Evolutionary conservation across 495 filamentous ascomycete genomes (phyloP).

Genomic region (Aspergillus baeticus): DNA sequence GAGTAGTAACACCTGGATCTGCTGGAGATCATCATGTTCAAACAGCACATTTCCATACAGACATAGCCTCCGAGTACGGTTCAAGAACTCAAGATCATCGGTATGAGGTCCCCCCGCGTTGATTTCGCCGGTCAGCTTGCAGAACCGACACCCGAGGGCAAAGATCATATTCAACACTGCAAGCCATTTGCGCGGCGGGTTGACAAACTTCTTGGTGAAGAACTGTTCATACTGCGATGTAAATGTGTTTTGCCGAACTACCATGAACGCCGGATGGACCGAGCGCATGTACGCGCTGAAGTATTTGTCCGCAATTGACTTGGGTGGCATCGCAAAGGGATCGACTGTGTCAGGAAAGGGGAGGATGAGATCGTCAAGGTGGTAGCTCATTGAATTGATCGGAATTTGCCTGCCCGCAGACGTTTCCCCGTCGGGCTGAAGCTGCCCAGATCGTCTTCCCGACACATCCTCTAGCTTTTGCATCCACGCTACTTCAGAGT

Average conservation of each 20-base stretch:
- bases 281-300: constrained; percentile 55
- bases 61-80: constrained; percentile 54
- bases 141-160: constrained; percentile 55
- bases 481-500: constrained; percentile 62
- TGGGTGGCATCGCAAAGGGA: constrained; percentile 49
- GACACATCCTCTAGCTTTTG: constrained; percentile 39
- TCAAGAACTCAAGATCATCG: constrained; percentile 56
- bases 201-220: constrained; percentile 17
- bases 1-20: constrained; percentile 54
- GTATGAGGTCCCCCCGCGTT: constrained; percentile 35
- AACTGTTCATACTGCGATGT: constrained; percentile 41
- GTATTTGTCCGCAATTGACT: constrained; percentile 49
- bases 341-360: constrained; percentile 42
- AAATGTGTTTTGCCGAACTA: constrained; percentile 47
- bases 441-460: constrained; percentile 5
- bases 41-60: constrained; percentile 51
- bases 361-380: constrained; percentile 54
- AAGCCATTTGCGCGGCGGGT: constrained; percentile 47
- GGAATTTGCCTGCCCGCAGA: constrained; percentile 7
- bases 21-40: constrained; percentile 57
- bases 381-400: constrained; percentile 48
- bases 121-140: constrained; percentile 40
- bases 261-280: constrained; percentile 57
- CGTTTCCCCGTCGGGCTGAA: not conserved
- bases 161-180: constrained; percentile 65